A percentile compares a stretch with the other conserved stretches of the same genome.
phyloP scores from a whole-genome alignment of 208 protist genomes.

The Endotrypanum monterogeii region DNA sequence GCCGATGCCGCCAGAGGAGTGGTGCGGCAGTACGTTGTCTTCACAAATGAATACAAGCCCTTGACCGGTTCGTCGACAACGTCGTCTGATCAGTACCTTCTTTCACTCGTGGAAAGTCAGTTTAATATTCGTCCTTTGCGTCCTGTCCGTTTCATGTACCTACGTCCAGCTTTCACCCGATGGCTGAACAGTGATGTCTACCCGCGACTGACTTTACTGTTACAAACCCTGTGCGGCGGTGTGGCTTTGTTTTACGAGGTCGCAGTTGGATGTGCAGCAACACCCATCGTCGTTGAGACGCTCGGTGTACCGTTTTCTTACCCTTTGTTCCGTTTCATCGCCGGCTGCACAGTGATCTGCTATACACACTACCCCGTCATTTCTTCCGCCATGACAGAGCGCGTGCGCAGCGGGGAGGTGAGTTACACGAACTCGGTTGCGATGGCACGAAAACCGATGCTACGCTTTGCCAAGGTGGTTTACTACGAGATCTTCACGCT shows the following conservation, averaged over 20 bases:
- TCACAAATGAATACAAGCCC: conserved; percentile 38
- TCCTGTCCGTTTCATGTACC: conserved; percentile 69
- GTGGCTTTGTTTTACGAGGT: conserved; percentile 88
- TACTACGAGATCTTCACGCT: conserved; percentile 92
- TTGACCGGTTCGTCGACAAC: neutral
- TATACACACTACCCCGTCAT: conserved; percentile 99
- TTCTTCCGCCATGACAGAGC: conserved; percentile 76
- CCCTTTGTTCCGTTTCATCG: conserved; percentile 89
- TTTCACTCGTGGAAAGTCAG: conserved; percentile 48
- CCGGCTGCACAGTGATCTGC: conserved; percentile 74
- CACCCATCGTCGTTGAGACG: conserved; percentile 90
- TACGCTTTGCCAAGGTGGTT: conserved; percentile 70
- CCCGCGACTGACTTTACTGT: conserved; percentile 91
- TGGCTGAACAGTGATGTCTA: conserved; percentile 76
- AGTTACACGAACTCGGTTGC: conserved; percentile 84
- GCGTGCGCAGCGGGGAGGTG: conserved; percentile 44
- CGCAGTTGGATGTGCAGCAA: conserved; percentile 66
- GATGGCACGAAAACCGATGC: conserved; percentile 38
- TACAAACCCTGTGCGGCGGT: conserved; percentile 90
- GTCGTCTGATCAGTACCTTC: conserved; percentile 19
- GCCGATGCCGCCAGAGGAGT: conserved; percentile 38
- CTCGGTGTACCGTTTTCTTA: conserved; percentile 96
- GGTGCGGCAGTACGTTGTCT: conserved; percentile 64
- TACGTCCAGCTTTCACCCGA: conserved; percentile 41
- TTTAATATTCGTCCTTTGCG: conserved; percentile 68